phyloP scores from a whole-genome alignment of 805 yeast genomes.

The Yamadazyma sp. region DNA sequence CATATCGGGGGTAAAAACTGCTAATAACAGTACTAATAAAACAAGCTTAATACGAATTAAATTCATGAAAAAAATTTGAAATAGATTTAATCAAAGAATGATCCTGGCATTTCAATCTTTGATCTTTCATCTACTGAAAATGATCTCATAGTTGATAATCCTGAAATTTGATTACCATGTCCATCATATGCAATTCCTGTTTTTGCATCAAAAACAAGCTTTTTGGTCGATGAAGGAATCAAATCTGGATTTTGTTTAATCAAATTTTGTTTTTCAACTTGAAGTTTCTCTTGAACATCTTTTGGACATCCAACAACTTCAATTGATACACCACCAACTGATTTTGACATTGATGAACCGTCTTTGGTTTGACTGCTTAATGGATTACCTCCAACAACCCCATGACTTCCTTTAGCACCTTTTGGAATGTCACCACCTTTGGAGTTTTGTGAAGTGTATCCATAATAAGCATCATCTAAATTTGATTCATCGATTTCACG shows the following conservation, averaged over 20 bases:
- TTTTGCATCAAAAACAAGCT: conserved; percentile 15
- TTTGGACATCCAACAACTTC: conserved; percentile 16
- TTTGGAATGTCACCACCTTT: conserved; percentile 1
- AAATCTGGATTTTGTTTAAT: conserved; percentile 11
- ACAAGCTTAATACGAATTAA: background rate
- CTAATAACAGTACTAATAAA: background rate
- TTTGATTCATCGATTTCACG: background rate
- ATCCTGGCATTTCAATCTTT: conserved; percentile 14
- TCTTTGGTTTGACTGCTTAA: background rate
- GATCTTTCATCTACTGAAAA: conserved; percentile 10
- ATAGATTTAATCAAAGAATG: conserved; percentile 9
- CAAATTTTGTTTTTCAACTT: conserved; percentile 8
- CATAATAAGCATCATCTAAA: conserved; percentile 8
- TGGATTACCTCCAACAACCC: conserved; percentile 1
- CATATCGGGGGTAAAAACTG: background rate
- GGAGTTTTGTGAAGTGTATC: conserved; percentile 5
- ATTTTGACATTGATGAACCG: conserved; percentile 10
- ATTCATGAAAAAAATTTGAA: background rate
- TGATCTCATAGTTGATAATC: conserved; percentile 12
- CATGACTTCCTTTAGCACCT: background rate
- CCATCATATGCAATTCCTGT: conserved; percentile 17
- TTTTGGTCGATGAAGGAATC: conserved; percentile 12
- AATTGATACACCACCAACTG: conserved; percentile 7
- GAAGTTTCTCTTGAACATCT: conserved; percentile 7
- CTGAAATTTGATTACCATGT: conserved; percentile 13